Evolutionary conservation across 225 moss, liverwort and hornwort species (phyloP).

Genomic region (Marchantia polymorpha): DNA sequence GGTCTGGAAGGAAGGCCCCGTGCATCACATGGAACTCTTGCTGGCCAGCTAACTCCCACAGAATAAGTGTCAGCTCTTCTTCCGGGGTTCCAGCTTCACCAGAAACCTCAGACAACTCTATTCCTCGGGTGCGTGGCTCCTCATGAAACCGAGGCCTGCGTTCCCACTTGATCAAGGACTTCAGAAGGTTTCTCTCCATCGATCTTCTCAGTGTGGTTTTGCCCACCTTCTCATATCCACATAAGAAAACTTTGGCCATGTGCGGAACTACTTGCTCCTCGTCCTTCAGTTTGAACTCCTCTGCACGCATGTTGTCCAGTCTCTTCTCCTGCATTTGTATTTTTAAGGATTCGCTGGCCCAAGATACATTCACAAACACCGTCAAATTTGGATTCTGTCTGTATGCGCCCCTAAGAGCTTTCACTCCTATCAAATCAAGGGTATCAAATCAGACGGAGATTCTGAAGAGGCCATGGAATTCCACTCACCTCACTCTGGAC

Average conservation of each 20-base stretch:
- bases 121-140: not conserved
- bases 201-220: constrained; percentile 13
- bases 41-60: constrained; percentile 17
- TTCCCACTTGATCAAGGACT: not conserved
- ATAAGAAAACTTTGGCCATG: not conserved
- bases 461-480: too few species aligned
- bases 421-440: not conserved
- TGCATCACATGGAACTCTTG: constrained; percentile 14
- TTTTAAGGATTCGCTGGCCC: constrained; percentile 2
- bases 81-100: not conserved
- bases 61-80: not conserved
- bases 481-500: too few species aligned
- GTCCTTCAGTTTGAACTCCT: not conserved
- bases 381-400: not conserved
- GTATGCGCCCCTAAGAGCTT: not conserved
- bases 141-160: not conserved
- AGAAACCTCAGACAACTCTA: not conserved
- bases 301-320: not conserved
- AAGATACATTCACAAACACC: not conserved
- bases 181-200: not conserved
- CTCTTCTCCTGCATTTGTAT: not conserved
- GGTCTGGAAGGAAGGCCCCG: constrained; percentile 2
- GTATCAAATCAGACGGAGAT: too few species aligned
- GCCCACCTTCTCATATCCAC: not conserved
- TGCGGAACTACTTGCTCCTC: not conserved